Percentiles rank a stretch among this genome's conserved stretches.
Conservation (phyloP, 164 flowering plant species). For the Dillenia turbinata region DNA sequence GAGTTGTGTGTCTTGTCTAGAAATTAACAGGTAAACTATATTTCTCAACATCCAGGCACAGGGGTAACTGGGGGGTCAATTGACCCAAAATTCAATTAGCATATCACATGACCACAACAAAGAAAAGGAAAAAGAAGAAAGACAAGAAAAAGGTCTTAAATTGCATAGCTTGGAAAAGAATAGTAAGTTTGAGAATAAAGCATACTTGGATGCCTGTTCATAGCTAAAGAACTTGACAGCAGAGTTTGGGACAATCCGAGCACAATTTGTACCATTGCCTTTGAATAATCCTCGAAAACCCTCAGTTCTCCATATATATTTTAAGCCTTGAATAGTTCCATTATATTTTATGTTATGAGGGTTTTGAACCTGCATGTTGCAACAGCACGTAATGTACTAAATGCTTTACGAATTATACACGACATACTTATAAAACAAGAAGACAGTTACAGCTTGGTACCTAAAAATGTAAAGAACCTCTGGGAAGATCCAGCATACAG, state of each 20-base stretch:
- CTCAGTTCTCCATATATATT: constrained; percentile 89
- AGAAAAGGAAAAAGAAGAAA: not conserved
- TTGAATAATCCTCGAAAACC: constrained; percentile 89
- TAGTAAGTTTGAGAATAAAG: not conserved
- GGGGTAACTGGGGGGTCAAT: too few species aligned
- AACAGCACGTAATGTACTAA: not conserved
- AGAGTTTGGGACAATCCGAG: constrained; percentile 94
- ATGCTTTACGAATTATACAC: too few species aligned
- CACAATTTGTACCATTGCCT: constrained; percentile 98
- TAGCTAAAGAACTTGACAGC: constrained; percentile 98
- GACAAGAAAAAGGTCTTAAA: too few species aligned
- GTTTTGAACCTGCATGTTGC: constrained; percentile 71
- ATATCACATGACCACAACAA: too few species aligned
- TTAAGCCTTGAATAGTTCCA: constrained; percentile 91
- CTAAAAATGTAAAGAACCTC: too few species aligned
- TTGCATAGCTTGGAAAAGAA: not conserved
- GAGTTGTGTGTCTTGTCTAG: too few species aligned
- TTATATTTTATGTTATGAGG: constrained; percentile 84
- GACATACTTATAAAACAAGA: too few species aligned
- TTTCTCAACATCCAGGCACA: too few species aligned
- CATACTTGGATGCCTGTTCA: constrained; percentile 88
- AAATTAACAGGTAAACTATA: too few species aligned
- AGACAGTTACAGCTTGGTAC: too few species aligned
- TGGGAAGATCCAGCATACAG: too few species aligned
- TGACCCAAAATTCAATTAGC: too few species aligned